Base-by-base conservation (phyloP, 2,329 filamentous ascomycete species). In the Parafenestella ontariensis region DNA sequence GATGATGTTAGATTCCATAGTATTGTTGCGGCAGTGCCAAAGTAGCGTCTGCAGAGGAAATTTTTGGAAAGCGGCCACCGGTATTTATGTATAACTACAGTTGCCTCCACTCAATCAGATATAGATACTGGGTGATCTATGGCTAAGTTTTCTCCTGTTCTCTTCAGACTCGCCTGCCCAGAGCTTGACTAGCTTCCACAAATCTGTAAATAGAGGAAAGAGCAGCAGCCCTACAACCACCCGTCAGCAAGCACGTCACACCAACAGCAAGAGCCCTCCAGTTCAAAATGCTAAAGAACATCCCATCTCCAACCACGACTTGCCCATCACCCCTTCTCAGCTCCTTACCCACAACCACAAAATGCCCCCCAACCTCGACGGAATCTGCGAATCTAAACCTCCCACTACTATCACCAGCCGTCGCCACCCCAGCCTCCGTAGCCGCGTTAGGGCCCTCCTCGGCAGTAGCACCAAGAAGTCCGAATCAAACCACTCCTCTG, bases 1-100 rank as follows among this genome's bases (percentile, higher is more conserved):
- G 68, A 71, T 45, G 52, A 62, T 15, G 59, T 52, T 3, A 69
- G 61, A 47, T 60, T 57, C 44, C 58, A 68, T 34, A 51, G 52
- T 29, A 63, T 69, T 3, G 61, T 71, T 40, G 28, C 67, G 7
- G 64, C 64, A n/a, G 61, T 59, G 15, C 61, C 52, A 2, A 62
- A 62, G 48, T 65, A 58, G 37, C 15, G 13, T 31, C 28, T 31
- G 28, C 28, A 10, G 28, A 10, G 24, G 24, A 10, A 11, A 10
- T 13, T 3, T 31, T 13, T 9, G 28, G 28, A 13, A 13, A 3
- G 28, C 3, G 9, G 28, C 28, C 13, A 3, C 11, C 28, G 28
- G 13, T 31, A 26, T 26, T 26, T 9, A 26, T 31, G 8, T 34
- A 15, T 34, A 34, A 5, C n/a, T n/a, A 34, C 17, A 34, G 13